These are phyloP conservation scores for Isabelozyma pseudorhagii DNA, from an alignment of 805 yeast genomes.

Conservation along the genomic window DNA sequence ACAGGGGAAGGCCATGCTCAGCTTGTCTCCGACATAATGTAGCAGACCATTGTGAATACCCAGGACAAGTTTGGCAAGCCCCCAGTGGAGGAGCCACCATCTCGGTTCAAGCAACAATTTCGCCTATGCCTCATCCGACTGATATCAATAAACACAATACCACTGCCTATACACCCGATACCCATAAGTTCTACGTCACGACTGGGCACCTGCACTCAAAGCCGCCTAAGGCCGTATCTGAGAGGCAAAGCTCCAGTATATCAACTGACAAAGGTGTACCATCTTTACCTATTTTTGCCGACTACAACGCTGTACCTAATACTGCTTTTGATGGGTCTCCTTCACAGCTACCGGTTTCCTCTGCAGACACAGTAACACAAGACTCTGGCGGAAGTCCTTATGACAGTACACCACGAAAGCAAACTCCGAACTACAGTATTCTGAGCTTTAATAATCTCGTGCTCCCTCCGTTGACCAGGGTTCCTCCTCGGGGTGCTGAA, in stretches of 20 bases:
- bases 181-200: too few species aligned
- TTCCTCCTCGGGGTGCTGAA: neutral
- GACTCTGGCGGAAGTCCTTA: neutral
- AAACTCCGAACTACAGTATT: neutral
- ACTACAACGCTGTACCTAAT: too few species aligned
- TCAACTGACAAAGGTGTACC: too few species aligned
- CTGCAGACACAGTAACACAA: neutral
- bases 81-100: neutral
- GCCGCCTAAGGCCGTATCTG: too few species aligned
- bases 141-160: too few species aligned
- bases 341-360: too few species aligned
- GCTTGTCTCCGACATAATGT: constrained; percentile 26
- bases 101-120: neutral
- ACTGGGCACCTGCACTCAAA: too few species aligned
- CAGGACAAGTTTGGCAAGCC: constrained; percentile 11
- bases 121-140: neutral
- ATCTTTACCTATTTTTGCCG: too few species aligned
- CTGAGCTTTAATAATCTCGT: neutral
- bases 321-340: too few species aligned
- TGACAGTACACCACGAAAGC: neutral
- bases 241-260: too few species aligned
- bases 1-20: constrained; percentile 32
- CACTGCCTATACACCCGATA: too few species aligned
- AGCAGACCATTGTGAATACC: constrained; percentile 20
- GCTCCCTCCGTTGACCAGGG: neutral